These are phyloP conservation scores for Dioszegia hungarica DNA, from an alignment of 768 basidiomycete species.

Conservation along the genomic window DNA sequence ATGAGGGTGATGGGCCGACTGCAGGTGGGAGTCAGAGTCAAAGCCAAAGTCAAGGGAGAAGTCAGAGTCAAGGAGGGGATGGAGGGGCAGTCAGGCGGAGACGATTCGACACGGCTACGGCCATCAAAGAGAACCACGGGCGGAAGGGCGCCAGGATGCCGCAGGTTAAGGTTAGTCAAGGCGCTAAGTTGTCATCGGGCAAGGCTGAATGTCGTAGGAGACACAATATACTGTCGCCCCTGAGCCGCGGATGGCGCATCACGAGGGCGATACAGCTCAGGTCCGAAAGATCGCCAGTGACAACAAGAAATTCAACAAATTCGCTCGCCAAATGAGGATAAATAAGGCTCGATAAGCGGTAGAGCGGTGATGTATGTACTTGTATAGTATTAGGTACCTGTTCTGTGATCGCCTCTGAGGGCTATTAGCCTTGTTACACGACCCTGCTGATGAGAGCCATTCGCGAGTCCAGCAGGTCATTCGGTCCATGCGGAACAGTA, in stretches of 20 bases:
- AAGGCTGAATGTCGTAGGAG: no score
- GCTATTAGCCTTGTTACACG: no score
- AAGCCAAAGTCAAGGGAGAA: slow-evolving; percentile 3
- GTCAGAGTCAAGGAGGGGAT: slow-evolving; percentile 2
- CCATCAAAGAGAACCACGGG: slow-evolving; percentile 33
- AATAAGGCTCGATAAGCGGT: slow-evolving; percentile 2
- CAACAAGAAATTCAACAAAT: slow-evolving; percentile 43
- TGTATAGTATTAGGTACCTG: neutral
- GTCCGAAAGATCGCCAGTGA: slow-evolving; percentile 31
- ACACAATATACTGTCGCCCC: slow-evolving; percentile 40
- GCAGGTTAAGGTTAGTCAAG: slow-evolving; percentile 22
- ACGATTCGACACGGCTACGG: slow-evolving; percentile 30
- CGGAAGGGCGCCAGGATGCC: slow-evolving; percentile 34
- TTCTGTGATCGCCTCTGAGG: no score
- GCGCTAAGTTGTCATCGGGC: neutral
- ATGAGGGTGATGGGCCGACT: slow-evolving; percentile 1
- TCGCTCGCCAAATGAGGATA: slow-evolving; percentile 33
- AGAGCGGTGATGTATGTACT: no score
- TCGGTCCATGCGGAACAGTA: no score
- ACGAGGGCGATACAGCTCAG: slow-evolving; percentile 27
- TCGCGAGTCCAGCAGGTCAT: no score
- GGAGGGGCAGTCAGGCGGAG: slow-evolving; percentile 4
- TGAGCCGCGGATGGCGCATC: slow-evolving; percentile 22
- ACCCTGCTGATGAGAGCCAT: no score
- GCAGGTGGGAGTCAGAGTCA: neutral